A percentile compares a stretch with the other conserved stretches of the same genome.
Evolutionary conservation across 441 rosid species (phyloP).

Genomic region (Aquilaria agallochum): DNA sequence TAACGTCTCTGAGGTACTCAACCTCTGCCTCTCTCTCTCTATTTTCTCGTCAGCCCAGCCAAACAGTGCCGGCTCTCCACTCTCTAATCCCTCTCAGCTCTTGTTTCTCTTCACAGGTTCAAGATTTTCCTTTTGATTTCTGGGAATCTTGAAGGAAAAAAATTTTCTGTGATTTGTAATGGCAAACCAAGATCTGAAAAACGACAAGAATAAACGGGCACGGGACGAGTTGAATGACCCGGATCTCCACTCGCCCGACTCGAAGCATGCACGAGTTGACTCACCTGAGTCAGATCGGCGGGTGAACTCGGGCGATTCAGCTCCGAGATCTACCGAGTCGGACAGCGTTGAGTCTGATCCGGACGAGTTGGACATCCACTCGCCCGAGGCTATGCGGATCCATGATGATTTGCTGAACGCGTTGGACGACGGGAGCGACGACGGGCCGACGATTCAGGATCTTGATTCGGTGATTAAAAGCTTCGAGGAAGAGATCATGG

Average conservation of each 20-base stretch:
- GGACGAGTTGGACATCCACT: constrained; percentile 7
- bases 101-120: neutral
- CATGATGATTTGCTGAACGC: constrained; percentile 27
- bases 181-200: constrained; percentile 16
- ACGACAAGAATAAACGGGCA: constrained; percentile 27
- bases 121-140: neutral
- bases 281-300: constrained; percentile 2
- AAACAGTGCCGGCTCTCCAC: constrained; percentile 1
- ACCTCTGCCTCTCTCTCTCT: neutral
- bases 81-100: neutral
- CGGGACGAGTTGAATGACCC: constrained; percentile 18
- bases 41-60: constrained; percentile 12
- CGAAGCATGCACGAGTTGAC: constrained; percentile 15
- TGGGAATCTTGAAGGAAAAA: neutral
- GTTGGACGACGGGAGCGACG: constrained; percentile 20
- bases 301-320: constrained; percentile 2
- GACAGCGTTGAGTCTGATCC: constrained; percentile 18
- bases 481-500: constrained; percentile 37
- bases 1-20: too few species aligned
- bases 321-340: constrained; percentile 7
- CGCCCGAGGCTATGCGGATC: constrained; percentile 23
- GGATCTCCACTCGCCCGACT: constrained; percentile 9
- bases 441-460: constrained; percentile 23
- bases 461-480: constrained; percentile 38
- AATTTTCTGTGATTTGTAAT: neutral